Conservation (phyloP, 768 basidiomycete species). For the Naganishia vaughanmartiniae region DNA sequence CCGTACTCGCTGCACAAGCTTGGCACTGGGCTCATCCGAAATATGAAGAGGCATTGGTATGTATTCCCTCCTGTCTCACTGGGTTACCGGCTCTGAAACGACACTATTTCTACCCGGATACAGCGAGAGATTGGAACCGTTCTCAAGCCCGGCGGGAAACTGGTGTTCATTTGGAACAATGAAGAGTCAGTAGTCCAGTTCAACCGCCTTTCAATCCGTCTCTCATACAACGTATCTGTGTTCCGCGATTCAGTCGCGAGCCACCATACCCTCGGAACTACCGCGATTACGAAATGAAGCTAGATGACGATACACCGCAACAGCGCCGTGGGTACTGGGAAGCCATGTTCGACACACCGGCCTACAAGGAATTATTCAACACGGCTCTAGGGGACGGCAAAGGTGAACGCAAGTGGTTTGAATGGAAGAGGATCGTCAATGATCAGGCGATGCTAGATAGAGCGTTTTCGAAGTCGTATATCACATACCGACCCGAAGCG, state of each 20-base stretch:
- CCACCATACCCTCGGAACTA: conserved; percentile 23
- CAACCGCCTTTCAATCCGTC: background rate
- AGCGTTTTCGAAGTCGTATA: conserved; percentile 80
- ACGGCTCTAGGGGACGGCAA: conserved; percentile 57
- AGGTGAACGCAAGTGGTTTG: conserved; percentile 53
- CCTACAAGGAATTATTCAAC: conserved; percentile 64
- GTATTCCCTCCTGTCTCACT: conserved; percentile 29
- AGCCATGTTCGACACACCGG: conserved; percentile 62
- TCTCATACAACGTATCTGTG: background rate
- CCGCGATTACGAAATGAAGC: conserved; percentile 21
- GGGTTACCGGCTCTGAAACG: background rate
- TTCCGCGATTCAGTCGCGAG: conserved; percentile 7
- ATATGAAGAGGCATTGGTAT: conserved; percentile 63
- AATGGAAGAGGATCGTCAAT: conserved; percentile 59
- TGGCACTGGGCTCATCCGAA: conserved; percentile 87
- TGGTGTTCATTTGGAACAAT: conserved; percentile 84
- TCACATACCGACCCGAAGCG: conserved; percentile 63
- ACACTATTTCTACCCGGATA: background rate
- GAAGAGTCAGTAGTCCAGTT: conserved; percentile 54
- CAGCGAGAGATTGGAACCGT: conserved; percentile 72
- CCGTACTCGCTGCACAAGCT: conserved; percentile 59
- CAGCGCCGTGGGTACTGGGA: conserved; percentile 76
- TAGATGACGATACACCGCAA: conserved; percentile 65
- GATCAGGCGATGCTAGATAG: conserved; percentile 61
- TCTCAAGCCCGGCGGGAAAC: conserved; percentile 69